These are phyloP conservation scores for Backusella mclennaniae DNA, from an alignment of 192 early-diverging fungal genomes.

Conservation along the genomic window DNA sequence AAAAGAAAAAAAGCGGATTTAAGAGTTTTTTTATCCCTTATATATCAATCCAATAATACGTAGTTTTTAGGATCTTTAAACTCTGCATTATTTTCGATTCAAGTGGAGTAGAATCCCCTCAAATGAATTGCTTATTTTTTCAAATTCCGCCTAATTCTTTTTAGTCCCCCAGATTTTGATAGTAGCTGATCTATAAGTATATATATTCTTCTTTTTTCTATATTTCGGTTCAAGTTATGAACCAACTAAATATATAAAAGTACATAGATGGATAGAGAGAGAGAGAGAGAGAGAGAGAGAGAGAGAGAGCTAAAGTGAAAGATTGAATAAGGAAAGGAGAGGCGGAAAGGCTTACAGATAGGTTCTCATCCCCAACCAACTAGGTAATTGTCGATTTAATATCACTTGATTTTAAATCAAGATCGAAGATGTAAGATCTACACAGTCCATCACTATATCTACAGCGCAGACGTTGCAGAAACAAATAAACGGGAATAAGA, in stretches of 20 bases:
- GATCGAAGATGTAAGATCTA: conserved; percentile 54
- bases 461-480: conserved; percentile 13
- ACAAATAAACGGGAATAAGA: conserved; percentile 53
- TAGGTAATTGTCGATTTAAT: conserved; percentile 56
- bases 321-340: too few species aligned
- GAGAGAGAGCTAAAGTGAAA: not conserved
- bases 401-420: conserved; percentile 57
- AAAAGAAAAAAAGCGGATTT: not conserved
- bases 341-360: conserved; percentile 28
- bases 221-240: not conserved
- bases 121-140: not conserved
- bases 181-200: not conserved
- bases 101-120: conserved; percentile 3
- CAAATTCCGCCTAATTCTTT: not conserved
- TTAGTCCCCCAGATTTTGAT: not conserved
- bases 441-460: conserved; percentile 49
- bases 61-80: conserved; percentile 1
- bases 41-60: not conserved
- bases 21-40: not conserved
- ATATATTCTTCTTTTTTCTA: not conserved
- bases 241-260: not conserved
- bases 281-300: not conserved
- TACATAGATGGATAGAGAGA: not conserved
- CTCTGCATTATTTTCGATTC: conserved; percentile 8
- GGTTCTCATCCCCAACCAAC: not conserved